Evolutionary conservation across 768 basidiomycete genomes (phyloP).

Genomic region (Exsudoporus frostii): DNA sequence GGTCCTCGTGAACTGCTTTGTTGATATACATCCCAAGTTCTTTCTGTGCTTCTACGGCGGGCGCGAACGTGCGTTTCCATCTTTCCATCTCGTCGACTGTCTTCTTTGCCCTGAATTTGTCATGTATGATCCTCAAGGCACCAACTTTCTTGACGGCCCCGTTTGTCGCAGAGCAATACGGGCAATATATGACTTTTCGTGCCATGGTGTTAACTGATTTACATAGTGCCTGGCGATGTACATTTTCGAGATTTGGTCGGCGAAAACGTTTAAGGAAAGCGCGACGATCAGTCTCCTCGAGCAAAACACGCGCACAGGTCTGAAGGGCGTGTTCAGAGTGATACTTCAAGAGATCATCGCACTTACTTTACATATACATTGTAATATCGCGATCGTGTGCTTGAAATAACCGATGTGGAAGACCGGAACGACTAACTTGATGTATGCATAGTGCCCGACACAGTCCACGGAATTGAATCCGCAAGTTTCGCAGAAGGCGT

Average conservation of each 20-base stretch:
- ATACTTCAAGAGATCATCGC: background rate
- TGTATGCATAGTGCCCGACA: conserved; percentile 98
- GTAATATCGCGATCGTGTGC: conserved; percentile 88
- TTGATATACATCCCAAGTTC: conserved; percentile 81
- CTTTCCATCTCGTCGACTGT: conserved; percentile 84
- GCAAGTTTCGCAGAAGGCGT: conserved; percentile 90
- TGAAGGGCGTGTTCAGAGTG: conserved; percentile 26
- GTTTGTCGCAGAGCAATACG: conserved; percentile 90
- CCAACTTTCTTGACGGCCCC: conserved; percentile 96
- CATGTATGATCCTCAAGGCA: conserved; percentile 93
- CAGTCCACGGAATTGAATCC: conserved; percentile 89
- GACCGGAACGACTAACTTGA: conserved; percentile 93
- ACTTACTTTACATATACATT: conserved; percentile 92
- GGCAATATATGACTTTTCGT: conserved; percentile 89
- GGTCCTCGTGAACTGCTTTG: conserved; percentile 87
- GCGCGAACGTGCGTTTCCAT: conserved; percentile 77
- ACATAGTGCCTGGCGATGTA: conserved; percentile 76
- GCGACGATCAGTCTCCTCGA: conserved; percentile 85
- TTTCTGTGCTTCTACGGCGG: conserved; percentile 82
- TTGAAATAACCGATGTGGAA: conserved; percentile 99
- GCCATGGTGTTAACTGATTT: conserved; percentile 85
- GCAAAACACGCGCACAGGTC: conserved; percentile 90
- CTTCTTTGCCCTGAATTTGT: conserved; percentile 95
- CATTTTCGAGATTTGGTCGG: conserved; percentile 84
- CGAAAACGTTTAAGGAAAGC: conserved; percentile 87